These are phyloP conservation scores for Solanum pennellii DNA, from an alignment of 257 asterid species.

Conservation along the genomic window DNA sequence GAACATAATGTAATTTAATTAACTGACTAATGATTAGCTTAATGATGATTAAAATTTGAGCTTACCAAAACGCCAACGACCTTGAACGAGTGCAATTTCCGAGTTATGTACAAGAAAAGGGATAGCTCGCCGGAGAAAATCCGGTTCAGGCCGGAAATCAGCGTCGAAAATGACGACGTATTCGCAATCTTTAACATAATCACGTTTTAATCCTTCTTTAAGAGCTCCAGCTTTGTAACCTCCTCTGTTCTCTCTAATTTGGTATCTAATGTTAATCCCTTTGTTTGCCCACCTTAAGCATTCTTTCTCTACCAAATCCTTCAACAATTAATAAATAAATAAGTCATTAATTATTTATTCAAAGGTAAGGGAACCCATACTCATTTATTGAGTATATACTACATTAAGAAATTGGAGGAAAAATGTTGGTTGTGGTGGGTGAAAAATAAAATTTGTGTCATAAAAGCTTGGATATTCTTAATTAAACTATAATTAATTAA, in stretches of 20 bases:
- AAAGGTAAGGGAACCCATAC: background rate
- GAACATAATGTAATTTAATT: background rate
- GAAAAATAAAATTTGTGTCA: background rate
- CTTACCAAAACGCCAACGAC: constrained; percentile 96
- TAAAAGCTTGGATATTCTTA: background rate
- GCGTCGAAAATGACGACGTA: constrained; percentile 86
- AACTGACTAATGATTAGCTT: background rate
- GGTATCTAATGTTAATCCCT: constrained; percentile 69
- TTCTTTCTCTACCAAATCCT: constrained; percentile 94
- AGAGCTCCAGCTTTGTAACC: constrained; percentile 99
- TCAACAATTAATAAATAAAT: background rate
- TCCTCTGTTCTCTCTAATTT: constrained; percentile 66
- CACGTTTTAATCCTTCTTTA: constrained; percentile 75
- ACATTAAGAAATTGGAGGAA: background rate
- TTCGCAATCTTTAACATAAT: constrained; percentile 70
- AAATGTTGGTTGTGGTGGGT: background rate
- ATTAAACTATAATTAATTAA: background rate
- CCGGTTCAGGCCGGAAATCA: constrained; percentile 93
- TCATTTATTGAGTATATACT: background rate
- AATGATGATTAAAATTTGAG: background rate
- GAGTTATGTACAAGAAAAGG: constrained; percentile 73
- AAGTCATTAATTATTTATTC: background rate
- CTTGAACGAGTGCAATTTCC: constrained; percentile 77
- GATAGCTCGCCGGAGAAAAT: constrained; percentile 69
- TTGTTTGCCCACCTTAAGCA: constrained; percentile 87